Evolutionary conservation across 164 flowering plant species (phyloP), one percentile per base, ranked within the genome.

Genomic region (Akebia trifoliata): DNA sequence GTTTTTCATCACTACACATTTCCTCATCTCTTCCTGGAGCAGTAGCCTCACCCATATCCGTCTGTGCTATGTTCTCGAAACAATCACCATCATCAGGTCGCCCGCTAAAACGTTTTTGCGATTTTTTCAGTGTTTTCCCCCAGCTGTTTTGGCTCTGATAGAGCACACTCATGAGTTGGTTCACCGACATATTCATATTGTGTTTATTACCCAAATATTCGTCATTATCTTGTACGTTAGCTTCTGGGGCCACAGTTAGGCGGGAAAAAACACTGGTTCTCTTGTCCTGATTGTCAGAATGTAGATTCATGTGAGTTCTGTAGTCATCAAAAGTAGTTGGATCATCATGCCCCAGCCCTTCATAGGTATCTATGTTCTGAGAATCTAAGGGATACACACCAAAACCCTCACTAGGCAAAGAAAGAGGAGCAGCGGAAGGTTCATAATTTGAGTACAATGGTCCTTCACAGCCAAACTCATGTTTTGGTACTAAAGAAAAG

Each of bases 251-350:
- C 30, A n/a, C 26, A 66, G 62, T 39, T 62, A 80, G 57, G 25
- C 84, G 79, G 17, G 72, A 59, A 62, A 80, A 80, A 2, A 77
- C 84, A 65, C 81, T 80, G 29, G 55, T 15, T 63, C 76, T 74
- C 45, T 47, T 57, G 11, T 53, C 46, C 44, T 18, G 56, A 36
- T 11, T 9, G 31, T 55, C 68, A 36, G 53, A 61, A 24, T 46
- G 8, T 4, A 54, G 50, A 10, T 57, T 22, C 9, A 36, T 17
- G 4, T 37, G 32, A 46, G 37, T 25, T 24, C 29, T 14, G 36
- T 31, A n/a, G 8, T 34, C 58, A 30, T 45, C 46, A 35, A n/a
- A 4, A 24, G 34, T 18, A 46, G 25, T 54, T 32, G 40, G 31
- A 15, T 31, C 22, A 30, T 35, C 38, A 12, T 36, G 34, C 24